Evolutionary conservation across 2,329 filamentous ascomycete species (phyloP), one percentile per base, ranked within the genome.

Genomic region (Tolypocladium tundrense): DNA sequence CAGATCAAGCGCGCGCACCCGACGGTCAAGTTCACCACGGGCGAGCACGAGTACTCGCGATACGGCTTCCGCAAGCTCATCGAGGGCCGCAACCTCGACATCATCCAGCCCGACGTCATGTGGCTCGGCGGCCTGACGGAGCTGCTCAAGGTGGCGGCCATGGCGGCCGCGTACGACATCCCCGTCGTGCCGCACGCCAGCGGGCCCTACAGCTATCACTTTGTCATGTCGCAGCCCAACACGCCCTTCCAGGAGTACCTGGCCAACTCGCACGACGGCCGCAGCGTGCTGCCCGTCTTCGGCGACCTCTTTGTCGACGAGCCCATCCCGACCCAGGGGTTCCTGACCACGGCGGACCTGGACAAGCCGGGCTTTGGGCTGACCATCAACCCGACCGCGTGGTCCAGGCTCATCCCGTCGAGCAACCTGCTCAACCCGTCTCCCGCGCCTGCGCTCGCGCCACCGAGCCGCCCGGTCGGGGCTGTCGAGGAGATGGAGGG

Each of bases 81-180:
- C 62, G 91, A 96, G 74, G 88, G 88, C 58, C 90, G 91, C 64
- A 95, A 96, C 73, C 78, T 97, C 60, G 92, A 97, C 71, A 96
- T 97, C 65, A 85, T 97, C 67, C 92, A 96, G 75, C 92, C 92
- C 16, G 92, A 97, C 69, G 91, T 97, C 62, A 97, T 97, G 92
- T 97, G 92, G 92, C 85, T 96, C 16, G 92, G 92, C 61, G 92
- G 92, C 61, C 73, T 97, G 79, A 97, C 92, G 1, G 92, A 97
- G 74, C 81, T 97, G 59, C 85, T 97, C 63, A 94, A 91, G 74
- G 88, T 97, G 56, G 83, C 91, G 19, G 88, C 91, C 57, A 88
- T 95, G 84, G 92, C 92, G 4, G 85, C 91, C 5, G 92, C 92
- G 27, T 97, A 97, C 73, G 92, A 97, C 68, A 88, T 97, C 60